Base-by-base conservation (phyloP, 257 asterid genomes). In the Ballota nigra region DNA sequence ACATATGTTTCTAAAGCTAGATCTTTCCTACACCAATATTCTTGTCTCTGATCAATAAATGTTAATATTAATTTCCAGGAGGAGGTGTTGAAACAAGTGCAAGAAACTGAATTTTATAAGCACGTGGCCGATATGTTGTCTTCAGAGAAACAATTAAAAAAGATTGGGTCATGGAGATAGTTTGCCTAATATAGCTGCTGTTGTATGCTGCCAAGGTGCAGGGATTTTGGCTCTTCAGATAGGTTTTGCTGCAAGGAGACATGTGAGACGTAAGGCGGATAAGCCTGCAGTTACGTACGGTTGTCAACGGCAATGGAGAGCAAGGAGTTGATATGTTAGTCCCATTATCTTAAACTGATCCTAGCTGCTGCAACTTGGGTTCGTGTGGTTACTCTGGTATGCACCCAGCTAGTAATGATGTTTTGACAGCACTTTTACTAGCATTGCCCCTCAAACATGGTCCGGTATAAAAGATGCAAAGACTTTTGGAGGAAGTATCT, bases 391-490 rank as follows among this genome's bases (percentile, higher is more conserved):
- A 66, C 83, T 28, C 80, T 24, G 78, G 75, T 40, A 72, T 84
- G 83, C 97, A 82, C 75, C 97, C 97, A 47, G 89, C 79, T 22
- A 87, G 90, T 79, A 89, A 77, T 60, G 96, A 94, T 73, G 82
- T 94, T 70, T 74, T 94, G 80, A 94, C 99, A 0, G 88, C 90
- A 45, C 92, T 94, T 62, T 80, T 94, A 71, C 78, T 94, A 58
- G 96, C 99, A 18, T 80, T 94, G 87, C 97, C 99, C 60, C 89
- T 0, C 77, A 85, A 75, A 91, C 99, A 68, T 94, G 99, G 99
- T 79, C 82, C 0, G 86, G 85, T 58, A 85, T 94, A 58, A 89
- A 84, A 84, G 95, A 91, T 33, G 53, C 77, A 56, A 74, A 80
- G 76, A 88, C 91, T 75, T n/a, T 75, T 84, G 84, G 83, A 89